Evolutionary conservation across 2,329 filamentous ascomycete species (phyloP).

Genomic region (Fusarium foetens): DNA sequence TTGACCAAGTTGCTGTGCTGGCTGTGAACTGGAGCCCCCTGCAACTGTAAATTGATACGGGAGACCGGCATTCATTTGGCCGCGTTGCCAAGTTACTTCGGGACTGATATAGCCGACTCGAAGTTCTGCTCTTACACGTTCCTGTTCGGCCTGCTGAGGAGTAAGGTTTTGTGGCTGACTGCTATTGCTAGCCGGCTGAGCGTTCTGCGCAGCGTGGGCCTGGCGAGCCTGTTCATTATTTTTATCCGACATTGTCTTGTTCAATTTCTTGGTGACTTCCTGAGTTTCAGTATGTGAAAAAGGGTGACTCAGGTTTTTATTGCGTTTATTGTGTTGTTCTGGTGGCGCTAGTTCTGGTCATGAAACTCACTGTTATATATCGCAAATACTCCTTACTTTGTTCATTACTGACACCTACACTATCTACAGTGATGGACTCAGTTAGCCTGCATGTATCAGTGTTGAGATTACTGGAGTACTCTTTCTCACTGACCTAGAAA

Average conservation of each 20-base stretch:
- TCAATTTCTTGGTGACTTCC: accelerated
- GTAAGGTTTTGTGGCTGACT: background rate
- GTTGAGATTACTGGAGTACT: too few relatives aligned
- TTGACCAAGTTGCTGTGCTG: too few relatives aligned
- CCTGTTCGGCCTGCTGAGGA: background rate
- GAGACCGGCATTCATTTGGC: too few relatives aligned
- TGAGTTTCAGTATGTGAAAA: background rate
- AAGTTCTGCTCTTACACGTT: too few relatives aligned
- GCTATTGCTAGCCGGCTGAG: too few relatives aligned
- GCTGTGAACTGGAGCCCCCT: too few relatives aligned
- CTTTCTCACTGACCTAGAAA: background rate
- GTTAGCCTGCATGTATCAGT: accelerated
- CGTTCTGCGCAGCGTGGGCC: background rate
- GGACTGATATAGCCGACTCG: too few relatives aligned
- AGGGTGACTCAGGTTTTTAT: accelerated
- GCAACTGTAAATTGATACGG: too few relatives aligned
- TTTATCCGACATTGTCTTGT: background rate
- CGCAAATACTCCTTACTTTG: background rate
- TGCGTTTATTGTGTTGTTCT: background rate
- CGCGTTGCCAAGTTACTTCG: too few relatives aligned
- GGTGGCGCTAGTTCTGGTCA: background rate
- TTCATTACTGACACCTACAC: background rate
- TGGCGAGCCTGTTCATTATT: background rate
- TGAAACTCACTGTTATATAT: background rate
- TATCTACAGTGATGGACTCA: background rate